phyloP scores from a whole-genome alignment of 352 stramenopile species.

The Phytophthora pistaciae region DNA sequence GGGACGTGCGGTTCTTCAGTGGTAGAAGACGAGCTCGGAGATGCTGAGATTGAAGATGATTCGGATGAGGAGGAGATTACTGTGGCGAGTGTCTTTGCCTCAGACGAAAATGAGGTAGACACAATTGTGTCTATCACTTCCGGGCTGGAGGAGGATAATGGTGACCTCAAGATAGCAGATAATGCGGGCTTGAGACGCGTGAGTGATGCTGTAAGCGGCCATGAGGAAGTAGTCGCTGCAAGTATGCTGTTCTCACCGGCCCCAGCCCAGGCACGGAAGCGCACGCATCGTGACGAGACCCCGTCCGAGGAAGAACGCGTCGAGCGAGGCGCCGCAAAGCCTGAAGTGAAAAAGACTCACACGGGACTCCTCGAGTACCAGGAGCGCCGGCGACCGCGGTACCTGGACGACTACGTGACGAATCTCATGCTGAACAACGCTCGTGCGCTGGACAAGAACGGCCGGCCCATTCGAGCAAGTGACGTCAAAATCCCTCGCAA shows the following conservation, averaged over 20 bases:
- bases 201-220: no score
- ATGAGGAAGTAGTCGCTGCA: no score
- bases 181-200: no score
- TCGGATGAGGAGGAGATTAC: not conserved
- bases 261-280: no score
- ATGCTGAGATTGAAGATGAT: not conserved
- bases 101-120: not conserved
- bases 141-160: not conserved
- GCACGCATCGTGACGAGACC: no score
- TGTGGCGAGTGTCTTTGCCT: not conserved
- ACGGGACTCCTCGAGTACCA: no score
- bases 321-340: no score
- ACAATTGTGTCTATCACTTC: not conserved
- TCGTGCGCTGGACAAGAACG: constrained; percentile 13
- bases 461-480: constrained; percentile 1
- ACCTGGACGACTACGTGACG: not conserved
- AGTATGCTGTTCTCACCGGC: no score
- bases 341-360: no score
- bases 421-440: not conserved
- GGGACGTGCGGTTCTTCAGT: not conserved
- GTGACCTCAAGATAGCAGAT: no score
- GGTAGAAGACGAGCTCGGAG: not conserved
- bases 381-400: no score
- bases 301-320: no score
- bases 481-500: constrained; percentile 4